Conservation (phyloP, 129 eudicot genomes). For the Solidago caesia region DNA sequence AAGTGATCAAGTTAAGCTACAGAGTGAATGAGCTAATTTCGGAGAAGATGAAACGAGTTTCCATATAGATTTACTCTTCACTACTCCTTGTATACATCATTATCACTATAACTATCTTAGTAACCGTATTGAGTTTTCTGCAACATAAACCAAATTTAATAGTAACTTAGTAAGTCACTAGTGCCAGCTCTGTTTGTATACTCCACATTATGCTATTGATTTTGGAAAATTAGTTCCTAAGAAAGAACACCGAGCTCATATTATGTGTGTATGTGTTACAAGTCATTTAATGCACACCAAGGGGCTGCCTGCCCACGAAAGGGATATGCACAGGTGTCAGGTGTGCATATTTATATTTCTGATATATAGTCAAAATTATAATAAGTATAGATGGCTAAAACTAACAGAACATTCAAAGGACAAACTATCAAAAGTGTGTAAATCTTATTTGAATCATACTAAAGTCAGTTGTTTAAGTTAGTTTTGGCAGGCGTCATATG, state of each 20-base stretch:
- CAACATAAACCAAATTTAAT: too few relatives aligned
- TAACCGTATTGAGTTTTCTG: too few relatives aligned
- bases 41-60: too few relatives aligned
- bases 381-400: background rate
- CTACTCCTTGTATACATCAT: too few relatives aligned
- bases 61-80: too few relatives aligned
- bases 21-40: background rate
- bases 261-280: background rate
- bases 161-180: too few relatives aligned
- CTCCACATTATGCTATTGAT: background rate
- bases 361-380: background rate
- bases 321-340: background rate
- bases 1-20: background rate
- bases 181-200: too few relatives aligned
- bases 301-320: background rate
- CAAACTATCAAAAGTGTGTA: background rate
- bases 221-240: background rate
- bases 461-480: background rate
- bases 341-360: background rate
- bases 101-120: too few relatives aligned
- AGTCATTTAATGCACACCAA: background rate
- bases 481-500: background rate
- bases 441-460: background rate
- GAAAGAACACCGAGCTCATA: background rate
- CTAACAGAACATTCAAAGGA: background rate